A percentile compares a stretch with the other conserved stretches of the same genome.
These are phyloP conservation scores for Graphilbum sp. DNA, from an alignment of 2,329 filamentous ascomycete genomes.

Conservation along the genomic window DNA sequence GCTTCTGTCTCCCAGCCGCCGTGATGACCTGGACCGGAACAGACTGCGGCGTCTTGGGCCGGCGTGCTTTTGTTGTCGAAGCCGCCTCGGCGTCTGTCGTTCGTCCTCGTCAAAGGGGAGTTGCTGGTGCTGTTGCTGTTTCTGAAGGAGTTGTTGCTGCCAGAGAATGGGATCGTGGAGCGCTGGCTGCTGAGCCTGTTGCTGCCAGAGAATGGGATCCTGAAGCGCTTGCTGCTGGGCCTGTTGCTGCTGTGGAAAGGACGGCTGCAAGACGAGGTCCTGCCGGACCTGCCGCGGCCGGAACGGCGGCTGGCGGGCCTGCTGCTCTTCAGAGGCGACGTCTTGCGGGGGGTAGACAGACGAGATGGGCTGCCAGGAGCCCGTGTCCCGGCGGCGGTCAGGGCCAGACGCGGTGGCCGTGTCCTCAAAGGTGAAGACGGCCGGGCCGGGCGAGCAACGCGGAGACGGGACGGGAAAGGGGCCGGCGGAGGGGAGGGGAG, in stretches of 20 bases:
- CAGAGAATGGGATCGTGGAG: constrained; percentile 3
- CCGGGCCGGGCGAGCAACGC: constrained; percentile 1
- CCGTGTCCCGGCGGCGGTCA: constrained; percentile 2
- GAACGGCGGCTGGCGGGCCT: constrained; percentile 5
- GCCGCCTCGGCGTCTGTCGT: background rate
- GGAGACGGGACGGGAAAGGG: background rate
- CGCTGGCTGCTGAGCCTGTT: constrained; percentile 5
- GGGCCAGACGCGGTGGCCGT: background rate
- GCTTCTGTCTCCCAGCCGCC: constrained; percentile 6
- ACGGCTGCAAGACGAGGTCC: too few relatives aligned
- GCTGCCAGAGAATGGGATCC: background rate
- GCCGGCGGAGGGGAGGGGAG: background rate
- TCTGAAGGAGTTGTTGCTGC: background rate
- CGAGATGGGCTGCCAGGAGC: constrained; percentile 3
- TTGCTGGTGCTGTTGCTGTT: background rate
- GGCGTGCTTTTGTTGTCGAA: constrained; percentile 1
- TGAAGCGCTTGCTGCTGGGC: background rate
- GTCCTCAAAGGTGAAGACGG: constrained; percentile 8
- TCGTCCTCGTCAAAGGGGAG: background rate
- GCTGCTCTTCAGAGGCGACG: constrained; percentile 7
- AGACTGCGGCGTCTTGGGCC: constrained; percentile 11
- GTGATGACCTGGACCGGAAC: constrained; percentile 21
- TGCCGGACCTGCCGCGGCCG: constrained; percentile 4
- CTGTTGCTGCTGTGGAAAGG: background rate
- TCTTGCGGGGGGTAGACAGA: constrained; percentile 1